Conservation (phyloP, 1,139 yeast species). For the Yamadazyma jaroonii region DNA sequence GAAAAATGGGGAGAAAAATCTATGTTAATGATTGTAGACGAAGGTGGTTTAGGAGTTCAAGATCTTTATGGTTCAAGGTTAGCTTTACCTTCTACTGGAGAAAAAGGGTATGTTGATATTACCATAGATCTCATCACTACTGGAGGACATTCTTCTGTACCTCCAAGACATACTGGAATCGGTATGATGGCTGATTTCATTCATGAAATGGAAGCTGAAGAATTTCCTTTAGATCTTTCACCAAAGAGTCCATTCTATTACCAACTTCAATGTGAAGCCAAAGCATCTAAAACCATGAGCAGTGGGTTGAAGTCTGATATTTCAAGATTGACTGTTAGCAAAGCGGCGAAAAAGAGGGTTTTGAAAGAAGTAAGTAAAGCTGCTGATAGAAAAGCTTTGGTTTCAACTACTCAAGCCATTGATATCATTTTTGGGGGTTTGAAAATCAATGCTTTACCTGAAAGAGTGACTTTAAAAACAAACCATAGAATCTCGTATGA, state of each 20-base stretch:
- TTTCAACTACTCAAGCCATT: constrained; percentile 65
- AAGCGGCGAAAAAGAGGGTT: constrained; percentile 38
- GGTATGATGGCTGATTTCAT: constrained; percentile 44
- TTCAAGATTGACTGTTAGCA: constrained; percentile 36
- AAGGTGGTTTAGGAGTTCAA: constrained; percentile 36
- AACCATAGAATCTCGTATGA: constrained; percentile 61
- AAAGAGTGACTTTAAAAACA: constrained; percentile 51
- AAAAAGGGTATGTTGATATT: constrained; percentile 44
- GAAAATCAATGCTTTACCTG: constrained; percentile 74
- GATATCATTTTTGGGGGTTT: constrained; percentile 66
- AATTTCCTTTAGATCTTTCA: constrained; percentile 34
- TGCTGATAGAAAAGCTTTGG: constrained; percentile 36
- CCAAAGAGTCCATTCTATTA: constrained; percentile 40
- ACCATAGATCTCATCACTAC: constrained; percentile 37
- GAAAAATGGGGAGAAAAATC: constrained; percentile 39
- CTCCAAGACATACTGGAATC: constrained; percentile 47
- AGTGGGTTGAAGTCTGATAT: constrained; percentile 31
- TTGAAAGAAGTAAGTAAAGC: constrained; percentile 28
- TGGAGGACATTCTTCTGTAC: constrained; percentile 51
- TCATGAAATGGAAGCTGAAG: constrained; percentile 33
- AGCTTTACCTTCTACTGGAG: constrained; percentile 55
- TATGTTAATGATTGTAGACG: constrained; percentile 42
- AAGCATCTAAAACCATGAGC: constrained; percentile 30
- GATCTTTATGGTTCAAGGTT: constrained; percentile 43
- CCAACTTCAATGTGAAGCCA: constrained; percentile 45